Evolutionary conservation across 176 grass and related monocot genomes (phyloP).

Genomic region (Oryza rufipogon): DNA sequence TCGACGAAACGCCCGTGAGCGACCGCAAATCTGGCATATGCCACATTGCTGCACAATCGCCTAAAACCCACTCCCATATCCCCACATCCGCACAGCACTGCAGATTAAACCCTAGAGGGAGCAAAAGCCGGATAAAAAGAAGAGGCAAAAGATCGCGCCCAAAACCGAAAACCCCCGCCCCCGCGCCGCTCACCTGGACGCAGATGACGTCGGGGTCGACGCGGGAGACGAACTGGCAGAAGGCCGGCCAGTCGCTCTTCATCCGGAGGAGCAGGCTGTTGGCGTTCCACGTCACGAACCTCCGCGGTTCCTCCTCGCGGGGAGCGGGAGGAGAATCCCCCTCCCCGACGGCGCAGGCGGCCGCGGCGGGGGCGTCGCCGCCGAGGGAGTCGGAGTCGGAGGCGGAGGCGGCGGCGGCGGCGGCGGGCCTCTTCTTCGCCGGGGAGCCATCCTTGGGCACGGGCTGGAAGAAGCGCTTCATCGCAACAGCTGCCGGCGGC

Average conservation of each 20-base stretch:
- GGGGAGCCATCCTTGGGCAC: slow-evolving; percentile 77
- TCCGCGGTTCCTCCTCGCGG: slow-evolving; percentile 51
- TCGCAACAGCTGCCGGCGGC: slow-evolving; percentile 12
- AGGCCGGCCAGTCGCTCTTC: slow-evolving; percentile 86
- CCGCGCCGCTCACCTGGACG: slow-evolving; percentile 57
- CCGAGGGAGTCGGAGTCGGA: slow-evolving; percentile 17
- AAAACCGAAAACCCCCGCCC: neutral
- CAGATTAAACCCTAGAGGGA: slow-evolving; percentile 1
- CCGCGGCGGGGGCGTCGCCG: neutral
- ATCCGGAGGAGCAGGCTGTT: slow-evolving; percentile 93
- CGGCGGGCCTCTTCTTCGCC: slow-evolving; percentile 58
- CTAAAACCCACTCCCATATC: slow-evolving; percentile 23
- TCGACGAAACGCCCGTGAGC: slow-evolving; percentile 24
- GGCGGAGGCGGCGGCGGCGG: neutral
- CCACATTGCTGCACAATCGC: slow-evolving; percentile 30
- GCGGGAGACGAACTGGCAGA: slow-evolving; percentile 67
- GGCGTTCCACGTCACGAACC: slow-evolving; percentile 90
- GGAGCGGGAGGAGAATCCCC: neutral
- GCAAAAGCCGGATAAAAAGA: neutral
- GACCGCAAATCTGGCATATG: neutral
- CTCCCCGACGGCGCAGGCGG: slow-evolving; percentile 20
- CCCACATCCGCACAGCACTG: neutral
- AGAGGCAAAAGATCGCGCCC: neutral
- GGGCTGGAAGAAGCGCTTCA: slow-evolving; percentile 99
- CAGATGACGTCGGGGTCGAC: slow-evolving; percentile 89